Evolutionary conservation across 2,329 filamentous ascomycete genomes (phyloP).

Genomic region (Capronia americana): DNA sequence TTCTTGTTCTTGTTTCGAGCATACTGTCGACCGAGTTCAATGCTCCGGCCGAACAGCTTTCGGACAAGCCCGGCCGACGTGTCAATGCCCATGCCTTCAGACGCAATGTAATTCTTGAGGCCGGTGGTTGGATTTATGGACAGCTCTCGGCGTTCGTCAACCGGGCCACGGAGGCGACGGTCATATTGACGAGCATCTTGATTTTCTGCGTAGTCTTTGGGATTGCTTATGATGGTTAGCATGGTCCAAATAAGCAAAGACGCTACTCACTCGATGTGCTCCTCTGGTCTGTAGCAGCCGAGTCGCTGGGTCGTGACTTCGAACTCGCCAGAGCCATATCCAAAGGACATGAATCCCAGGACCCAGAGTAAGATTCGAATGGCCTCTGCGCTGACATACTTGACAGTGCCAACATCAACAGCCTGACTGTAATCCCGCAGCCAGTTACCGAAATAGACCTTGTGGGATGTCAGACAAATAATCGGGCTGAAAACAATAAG

Average conservation of each 20-base stretch:
- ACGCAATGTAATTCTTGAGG: constrained; percentile 94
- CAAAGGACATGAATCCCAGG: constrained; percentile 87
- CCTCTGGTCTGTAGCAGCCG: constrained; percentile 80
- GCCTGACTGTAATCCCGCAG: constrained; percentile 91
- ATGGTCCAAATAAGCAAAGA: background rate
- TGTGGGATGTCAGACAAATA: constrained; percentile 40
- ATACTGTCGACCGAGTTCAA: constrained; percentile 81
- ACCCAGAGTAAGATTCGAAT: constrained; percentile 89
- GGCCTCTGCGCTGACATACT: constrained; percentile 86
- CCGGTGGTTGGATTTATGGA: constrained; percentile 76
- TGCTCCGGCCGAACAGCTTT: constrained; percentile 73
- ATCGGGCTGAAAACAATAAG: background rate
- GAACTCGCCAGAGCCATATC: constrained; percentile 82
- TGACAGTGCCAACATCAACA: constrained; percentile 90
- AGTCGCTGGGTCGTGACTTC: constrained; percentile 80
- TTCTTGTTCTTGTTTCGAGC: constrained; percentile 68
- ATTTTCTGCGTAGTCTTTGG: constrained; percentile 87
- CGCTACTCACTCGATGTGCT: constrained; percentile 73
- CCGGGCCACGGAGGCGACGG: constrained; percentile 76
- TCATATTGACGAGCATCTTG: constrained; percentile 84
- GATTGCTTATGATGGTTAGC: constrained; percentile 49
- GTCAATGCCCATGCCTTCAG: constrained; percentile 77
- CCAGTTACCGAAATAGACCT: constrained; percentile 97
- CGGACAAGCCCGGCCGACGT: constrained; percentile 81
- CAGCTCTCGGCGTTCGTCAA: constrained; percentile 80